Evolutionary conservation across 768 basidiomycete species (phyloP), one percentile per base, ranked within the genome.

Genomic region (Trametes maxima): DNA sequence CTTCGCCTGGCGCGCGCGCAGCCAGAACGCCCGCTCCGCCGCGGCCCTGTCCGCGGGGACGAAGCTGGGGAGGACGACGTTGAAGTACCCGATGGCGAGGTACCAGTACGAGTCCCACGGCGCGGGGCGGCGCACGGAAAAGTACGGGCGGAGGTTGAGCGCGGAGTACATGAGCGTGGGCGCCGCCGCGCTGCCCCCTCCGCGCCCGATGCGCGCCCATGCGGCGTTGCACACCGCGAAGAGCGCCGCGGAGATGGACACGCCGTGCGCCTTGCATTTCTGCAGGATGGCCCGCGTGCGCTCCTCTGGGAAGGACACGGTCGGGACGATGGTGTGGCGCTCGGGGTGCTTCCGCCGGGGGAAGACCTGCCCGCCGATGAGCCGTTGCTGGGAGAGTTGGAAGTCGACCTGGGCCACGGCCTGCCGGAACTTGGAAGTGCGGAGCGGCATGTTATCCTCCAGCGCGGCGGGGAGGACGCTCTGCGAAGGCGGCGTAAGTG

Each of bases 121-220:
- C 2, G 78, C 60, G 16, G 49, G 43, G 37, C 40, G 68, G 52
- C 76, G 78, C 56, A 77, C 74, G 42, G 75, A 67, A 42, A 86
- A 74, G 69, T 83, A 81, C 5, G 88, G 85, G 3, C 92, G 83
- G 40, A 93, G 75, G 73, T 94, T 94, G 50, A 93, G 77, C 13
- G 93, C 91, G 8, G 90, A 90, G 72, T 95, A 95, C 83, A 94
- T 87, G 85, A 94, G 84, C 83, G 77, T 81, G 5, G 86, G 87
- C 48, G 84, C 72, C 57, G 85, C 80, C 65, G 72, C 73, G 43
- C 77, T 76, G 14, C 74, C 74, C 28, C 28, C 28, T 33, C 28
- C 28, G 25, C 72, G 68, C 22, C 74, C 76, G 36, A 81, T 80
- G 65, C 81, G 78, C 3, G 82, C 81, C 90, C 89, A 92, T 5